A percentile compares a stretch with the other conserved stretches of the same genome.
These are phyloP conservation scores for Malassezia globosa DNA, from an alignment of 1,284 basidiomycete genomes.

Conservation along the genomic window DNA sequence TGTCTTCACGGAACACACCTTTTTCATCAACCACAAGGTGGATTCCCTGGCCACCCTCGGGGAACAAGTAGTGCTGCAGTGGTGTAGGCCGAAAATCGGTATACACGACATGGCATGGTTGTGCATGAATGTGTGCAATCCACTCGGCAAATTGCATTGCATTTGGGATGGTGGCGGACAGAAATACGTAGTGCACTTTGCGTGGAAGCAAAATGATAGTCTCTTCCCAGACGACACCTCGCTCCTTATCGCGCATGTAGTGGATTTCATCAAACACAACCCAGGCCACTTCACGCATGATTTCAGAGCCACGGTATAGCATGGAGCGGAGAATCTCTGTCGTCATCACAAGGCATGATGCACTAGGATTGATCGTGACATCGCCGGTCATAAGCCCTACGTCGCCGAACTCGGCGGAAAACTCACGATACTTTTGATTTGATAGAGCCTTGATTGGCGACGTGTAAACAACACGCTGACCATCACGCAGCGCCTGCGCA, in stretches of 20 bases:
- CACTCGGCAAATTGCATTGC: slow-evolving; percentile 99
- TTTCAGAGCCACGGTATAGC: slow-evolving; percentile 95
- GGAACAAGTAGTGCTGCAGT: slow-evolving; percentile 95
- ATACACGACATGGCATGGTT: slow-evolving; percentile 98
- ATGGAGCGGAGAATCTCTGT: slow-evolving; percentile 98
- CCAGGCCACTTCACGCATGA: slow-evolving; percentile 99
- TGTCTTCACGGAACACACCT: slow-evolving; percentile 90
- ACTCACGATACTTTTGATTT: slow-evolving; percentile 97
- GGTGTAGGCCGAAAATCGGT: slow-evolving; percentile 98
- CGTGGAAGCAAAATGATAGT: slow-evolving; percentile 96
- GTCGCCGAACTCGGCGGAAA: slow-evolving; percentile 90
- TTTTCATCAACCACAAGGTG: slow-evolving; percentile 96
- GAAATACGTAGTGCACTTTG: slow-evolving; percentile 90
- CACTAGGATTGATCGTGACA: slow-evolving; percentile 96
- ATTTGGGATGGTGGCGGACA: slow-evolving; percentile 99
- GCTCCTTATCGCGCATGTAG: slow-evolving; percentile 92
- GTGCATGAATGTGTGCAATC: slow-evolving; percentile 93
- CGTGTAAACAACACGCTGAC: slow-evolving; percentile 95
- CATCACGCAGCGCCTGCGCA: slow-evolving; percentile 79
- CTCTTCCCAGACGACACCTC: slow-evolving; percentile 58
- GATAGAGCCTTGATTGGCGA: slow-evolving; percentile 98
- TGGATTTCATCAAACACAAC: slow-evolving; percentile 99
- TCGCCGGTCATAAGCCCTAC: slow-evolving; percentile 99
- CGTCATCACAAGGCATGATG: slow-evolving; percentile 96
- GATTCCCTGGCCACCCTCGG: slow-evolving; percentile 88